Base-by-base conservation (phyloP, 2,329 filamentous ascomycete genomes). In the Fusarium nisikadoi region DNA sequence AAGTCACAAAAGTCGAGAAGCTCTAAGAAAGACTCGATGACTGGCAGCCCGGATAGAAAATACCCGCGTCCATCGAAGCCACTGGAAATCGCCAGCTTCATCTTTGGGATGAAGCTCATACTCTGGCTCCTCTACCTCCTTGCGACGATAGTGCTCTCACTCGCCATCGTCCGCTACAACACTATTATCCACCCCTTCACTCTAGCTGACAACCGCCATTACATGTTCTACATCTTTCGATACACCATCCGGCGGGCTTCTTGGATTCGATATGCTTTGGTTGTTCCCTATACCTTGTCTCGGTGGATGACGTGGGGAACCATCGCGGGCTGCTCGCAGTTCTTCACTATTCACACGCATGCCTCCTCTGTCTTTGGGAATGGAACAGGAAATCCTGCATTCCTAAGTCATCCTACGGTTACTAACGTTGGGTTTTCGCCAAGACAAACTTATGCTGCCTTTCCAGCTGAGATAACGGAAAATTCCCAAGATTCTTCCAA, bases 101-200 rank as follows among this genome's bases (percentile, higher is more conserved):
- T 80, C 12, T 80, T 84, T 59, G 71, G 72, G 33, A 74, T 66
- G n/a, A 81, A 80, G 25, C 54, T 82, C 11, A 53, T 82, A 10
- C 79, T 85, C 43, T 82, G 82, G 67, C 71, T 78, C 0, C 25
- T 83, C 13, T 82, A 84, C 42, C 47, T 85, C 8, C 35, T 80
- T 12, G 71, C 73, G 3, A 83, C 83, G 6, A 50, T 85, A 1
- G 60, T 77, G 11, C 62, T 82, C 12, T 85, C 86, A 1, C 49
- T 84, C 5, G 73, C 79, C 17, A 80, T 90, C 25, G 90, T 98
- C 29, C 88, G 89, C 70, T 92, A 89, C 86, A 98, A 98, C 86
- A 99, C 96, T 38, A 92, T 97, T 70, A 89, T 98, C 46, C 96
- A 99, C 78, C 95, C 96, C 0, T 99, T 98, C 80, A 97, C 95